Base-by-base conservation (phyloP, 2,329 filamentous ascomycete species). In the Alternaria triticimaculans region DNA sequence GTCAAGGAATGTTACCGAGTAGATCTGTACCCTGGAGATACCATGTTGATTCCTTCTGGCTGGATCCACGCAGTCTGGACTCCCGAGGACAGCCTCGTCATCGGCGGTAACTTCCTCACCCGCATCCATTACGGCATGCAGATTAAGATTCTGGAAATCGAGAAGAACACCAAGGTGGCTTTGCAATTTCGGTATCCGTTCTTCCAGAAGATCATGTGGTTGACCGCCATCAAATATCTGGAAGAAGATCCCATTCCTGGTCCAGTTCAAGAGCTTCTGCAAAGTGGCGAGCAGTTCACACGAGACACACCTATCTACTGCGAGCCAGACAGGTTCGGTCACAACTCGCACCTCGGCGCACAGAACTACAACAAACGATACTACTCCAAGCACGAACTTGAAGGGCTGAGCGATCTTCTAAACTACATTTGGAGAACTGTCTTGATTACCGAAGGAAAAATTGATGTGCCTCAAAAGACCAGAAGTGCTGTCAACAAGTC, bases 51-150 rank as follows among this genome's bases (percentile, higher is more conserved):
- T 66, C 89, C 89, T 5, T 90, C 89, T 33, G 89, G 89, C 20
- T 91, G 89, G 89, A 91, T 91, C 56, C 89, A 91, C 72, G 89
- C 89, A 23, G 89, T 91, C 8, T 90, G 89, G 87, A 91, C 89
- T 10, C 89, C 89, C 0, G 86, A 88, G 69, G 88, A 91, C 71
- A 91, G 89, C 70, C 79, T 91, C 53, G 89, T 91, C 26, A 90
- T 91, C 64, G 89, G 89, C n/a, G 89, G 89, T 55, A 91, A 91
- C 71, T 91, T 91, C 70, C 80, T 91, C 48, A 91, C 88, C 6
- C 82, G 86, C 59, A 83, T 90, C 76, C 88, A 90, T 62, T 90
- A 88, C 73, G 85, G 85, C 60, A 89, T 89, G 83, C 89, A 91
- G 74, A 87, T 91, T 72, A 87, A 86, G 67, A 83, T 91, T 9